phyloP scores from a whole-genome alignment of 1,284 basidiomycete species.

The Leccinum angustisporum region DNA sequence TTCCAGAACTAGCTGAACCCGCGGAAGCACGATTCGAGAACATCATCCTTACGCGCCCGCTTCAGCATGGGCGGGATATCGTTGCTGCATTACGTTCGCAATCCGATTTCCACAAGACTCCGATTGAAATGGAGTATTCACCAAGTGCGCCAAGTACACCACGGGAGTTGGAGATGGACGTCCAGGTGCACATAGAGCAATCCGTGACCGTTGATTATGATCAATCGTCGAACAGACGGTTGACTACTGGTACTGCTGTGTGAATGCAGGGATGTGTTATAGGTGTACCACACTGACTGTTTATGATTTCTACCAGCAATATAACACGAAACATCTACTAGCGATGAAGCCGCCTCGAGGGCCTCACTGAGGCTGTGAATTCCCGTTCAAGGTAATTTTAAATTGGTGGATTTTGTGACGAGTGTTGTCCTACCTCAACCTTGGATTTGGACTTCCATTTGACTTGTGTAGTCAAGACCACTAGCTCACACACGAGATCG shows the following conservation, averaged over 20 bases:
- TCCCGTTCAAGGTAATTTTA: conserved; percentile 13
- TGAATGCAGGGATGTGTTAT: conserved; percentile 12
- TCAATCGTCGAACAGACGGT: conserved; percentile 17
- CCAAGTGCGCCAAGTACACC: conserved; percentile 9
- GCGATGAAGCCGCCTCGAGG: background rate
- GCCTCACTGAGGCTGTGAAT: background rate
- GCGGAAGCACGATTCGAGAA: conserved; percentile 31
- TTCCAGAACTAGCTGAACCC: conserved; percentile 29
- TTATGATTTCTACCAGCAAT: conserved; percentile 11
- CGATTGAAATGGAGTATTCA: conserved; percentile 25
- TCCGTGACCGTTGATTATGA: conserved; percentile 34
- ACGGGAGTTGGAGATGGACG: conserved; percentile 30
- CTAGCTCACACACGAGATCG: background rate
- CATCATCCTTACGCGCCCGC: conserved; percentile 27
- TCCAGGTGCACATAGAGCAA: conserved; percentile 33
- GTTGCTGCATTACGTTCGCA: conserved; percentile 25
- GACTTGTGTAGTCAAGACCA: background rate
- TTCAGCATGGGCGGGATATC: conserved; percentile 15
- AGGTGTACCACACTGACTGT: conserved; percentile 6
- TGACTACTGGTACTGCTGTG: conserved; percentile 7
- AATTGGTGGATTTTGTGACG: conserved; percentile 7
- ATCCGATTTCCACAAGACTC: conserved; percentile 24
- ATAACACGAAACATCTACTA: background rate
- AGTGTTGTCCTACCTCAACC: background rate
- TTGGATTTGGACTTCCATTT: background rate